Conservation (phyloP, 2,329 filamentous ascomycete genomes). For the Fusarium tricinctum region DNA sequence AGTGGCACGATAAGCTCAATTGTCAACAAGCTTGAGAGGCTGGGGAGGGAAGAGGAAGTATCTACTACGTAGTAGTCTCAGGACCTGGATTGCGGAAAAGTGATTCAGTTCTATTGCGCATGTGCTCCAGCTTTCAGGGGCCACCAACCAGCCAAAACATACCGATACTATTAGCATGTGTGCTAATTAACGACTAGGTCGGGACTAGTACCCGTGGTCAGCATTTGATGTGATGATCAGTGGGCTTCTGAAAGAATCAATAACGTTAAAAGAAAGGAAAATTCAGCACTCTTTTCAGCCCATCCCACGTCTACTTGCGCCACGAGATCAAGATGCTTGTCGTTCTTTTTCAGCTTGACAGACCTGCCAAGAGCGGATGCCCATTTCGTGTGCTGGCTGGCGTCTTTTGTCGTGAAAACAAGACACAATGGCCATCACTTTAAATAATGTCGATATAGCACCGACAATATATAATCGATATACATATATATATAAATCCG, state of each 20-base stretch:
- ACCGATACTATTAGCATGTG: conserved; percentile 6
- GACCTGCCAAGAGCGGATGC: conserved; percentile 13
- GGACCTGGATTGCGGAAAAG: conserved; percentile 3
- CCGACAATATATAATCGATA: background rate
- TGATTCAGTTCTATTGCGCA: conserved; percentile 20
- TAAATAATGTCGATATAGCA: background rate
- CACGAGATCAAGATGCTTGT: conserved; percentile 23
- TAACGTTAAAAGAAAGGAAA: conserved; percentile 10
- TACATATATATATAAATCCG: background rate
- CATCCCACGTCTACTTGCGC: conserved; percentile 16
- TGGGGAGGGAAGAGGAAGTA: conserved; percentile 33
- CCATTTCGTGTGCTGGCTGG: background rate
- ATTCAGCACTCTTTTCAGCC: conserved; percentile 35
- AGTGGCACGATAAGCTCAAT: conserved; percentile 36
- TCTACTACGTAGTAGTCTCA: conserved; percentile 20
- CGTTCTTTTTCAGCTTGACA: background rate
- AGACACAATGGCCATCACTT: background rate
- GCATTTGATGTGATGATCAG: conserved; percentile 41
- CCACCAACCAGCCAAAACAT: conserved; percentile 3
- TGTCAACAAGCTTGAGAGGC: conserved; percentile 10
- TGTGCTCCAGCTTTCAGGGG: conserved; percentile 7
- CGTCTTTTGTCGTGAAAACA: background rate
- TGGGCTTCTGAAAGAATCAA: conserved; percentile 18
- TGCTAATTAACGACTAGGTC: conserved; percentile 32
- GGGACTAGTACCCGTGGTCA: conserved; percentile 34